These are phyloP conservation scores for Xylaria nigripes DNA, from an alignment of 495 filamentous ascomycete genomes.

Conservation along the genomic window DNA sequence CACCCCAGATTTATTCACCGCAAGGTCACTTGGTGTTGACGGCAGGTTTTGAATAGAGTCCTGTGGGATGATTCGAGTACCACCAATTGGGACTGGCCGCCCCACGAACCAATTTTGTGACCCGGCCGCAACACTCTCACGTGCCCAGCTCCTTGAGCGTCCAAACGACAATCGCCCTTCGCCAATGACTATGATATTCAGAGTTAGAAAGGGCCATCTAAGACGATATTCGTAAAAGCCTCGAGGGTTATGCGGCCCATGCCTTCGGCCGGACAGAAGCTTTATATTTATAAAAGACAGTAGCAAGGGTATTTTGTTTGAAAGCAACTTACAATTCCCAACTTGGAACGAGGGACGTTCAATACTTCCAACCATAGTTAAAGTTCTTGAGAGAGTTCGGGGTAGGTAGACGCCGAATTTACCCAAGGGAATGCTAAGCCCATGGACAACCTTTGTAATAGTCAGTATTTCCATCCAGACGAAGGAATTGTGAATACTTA, in stretches of 20 bases:
- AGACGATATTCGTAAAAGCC: not conserved
- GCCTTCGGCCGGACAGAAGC: no score
- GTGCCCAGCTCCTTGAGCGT: conserved; percentile 23
- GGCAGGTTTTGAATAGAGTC: not conserved
- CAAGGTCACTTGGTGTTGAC: not conserved
- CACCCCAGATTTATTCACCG: not conserved
- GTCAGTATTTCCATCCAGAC: not conserved
- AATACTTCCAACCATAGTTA: conserved; percentile 34
- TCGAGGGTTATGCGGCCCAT: no score
- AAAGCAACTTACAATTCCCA: not conserved
- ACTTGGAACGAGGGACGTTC: conserved; percentile 11
- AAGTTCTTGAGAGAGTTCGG: conserved; percentile 59
- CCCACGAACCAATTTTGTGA: conserved; percentile 11
- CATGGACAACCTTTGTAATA: conserved; percentile 62
- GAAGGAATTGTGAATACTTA: conserved; percentile 34
- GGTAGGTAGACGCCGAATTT: conserved; percentile 77
- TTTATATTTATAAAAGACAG: no score
- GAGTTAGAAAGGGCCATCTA: not conserved
- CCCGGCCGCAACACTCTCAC: not conserved
- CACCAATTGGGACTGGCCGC: conserved; percentile 45
- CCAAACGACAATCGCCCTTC: conserved; percentile 29
- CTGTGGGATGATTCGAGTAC: conserved; percentile 33
- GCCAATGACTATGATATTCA: not conserved
- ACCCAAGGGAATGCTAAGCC: conserved; percentile 73
- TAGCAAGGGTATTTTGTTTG: no score